These are phyloP conservation scores for Phellopilus nigrolimitatus DNA, from an alignment of 1,284 basidiomycete genomes.

Conservation along the genomic window DNA sequence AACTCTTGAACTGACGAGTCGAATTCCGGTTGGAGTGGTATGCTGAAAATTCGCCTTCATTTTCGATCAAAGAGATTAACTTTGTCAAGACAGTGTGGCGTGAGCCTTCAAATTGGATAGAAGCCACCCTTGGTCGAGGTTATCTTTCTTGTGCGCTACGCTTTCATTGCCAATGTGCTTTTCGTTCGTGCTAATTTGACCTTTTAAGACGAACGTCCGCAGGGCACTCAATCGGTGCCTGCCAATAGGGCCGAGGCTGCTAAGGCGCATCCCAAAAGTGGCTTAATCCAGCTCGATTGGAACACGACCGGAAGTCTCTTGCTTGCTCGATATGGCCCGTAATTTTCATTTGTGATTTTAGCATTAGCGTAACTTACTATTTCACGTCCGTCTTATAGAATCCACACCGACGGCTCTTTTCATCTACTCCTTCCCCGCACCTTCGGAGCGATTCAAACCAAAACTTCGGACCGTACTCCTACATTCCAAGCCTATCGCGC, in stretches of 20 bases:
- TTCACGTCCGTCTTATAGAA: conserved; percentile 37
- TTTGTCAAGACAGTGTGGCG: conserved; percentile 70
- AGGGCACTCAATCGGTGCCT: conserved; percentile 49
- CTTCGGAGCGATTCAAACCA: conserved; percentile 49
- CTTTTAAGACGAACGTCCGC: conserved; percentile 57
- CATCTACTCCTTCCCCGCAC: conserved; percentile 58
- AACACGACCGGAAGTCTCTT: conserved; percentile 70
- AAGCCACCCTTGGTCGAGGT: conserved; percentile 70
- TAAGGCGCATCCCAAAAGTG: conserved; percentile 59
- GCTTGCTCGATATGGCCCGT: conserved; percentile 61
- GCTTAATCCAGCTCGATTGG: conserved; percentile 69
- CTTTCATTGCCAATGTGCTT: conserved; percentile 6
- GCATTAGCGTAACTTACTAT: conserved; percentile 10
- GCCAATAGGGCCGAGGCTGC: conserved; percentile 47
- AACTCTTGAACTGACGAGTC: conserved; percentile 54
- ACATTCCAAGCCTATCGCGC: conserved; percentile 54
- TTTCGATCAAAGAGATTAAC: neutral
- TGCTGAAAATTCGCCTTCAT: neutral
- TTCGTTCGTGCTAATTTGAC: neutral
- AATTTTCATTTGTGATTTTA: conserved; percentile 10
- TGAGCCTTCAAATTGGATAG: conserved; percentile 77
- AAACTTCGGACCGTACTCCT: conserved; percentile 60
- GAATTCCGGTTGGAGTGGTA: conserved; percentile 44
- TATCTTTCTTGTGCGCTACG: conserved; percentile 76
- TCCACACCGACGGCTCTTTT: conserved; percentile 51